Conservation (phyloP, 2,329 filamentous ascomycete genomes). For the Pestalotiopsis sp. region DNA sequence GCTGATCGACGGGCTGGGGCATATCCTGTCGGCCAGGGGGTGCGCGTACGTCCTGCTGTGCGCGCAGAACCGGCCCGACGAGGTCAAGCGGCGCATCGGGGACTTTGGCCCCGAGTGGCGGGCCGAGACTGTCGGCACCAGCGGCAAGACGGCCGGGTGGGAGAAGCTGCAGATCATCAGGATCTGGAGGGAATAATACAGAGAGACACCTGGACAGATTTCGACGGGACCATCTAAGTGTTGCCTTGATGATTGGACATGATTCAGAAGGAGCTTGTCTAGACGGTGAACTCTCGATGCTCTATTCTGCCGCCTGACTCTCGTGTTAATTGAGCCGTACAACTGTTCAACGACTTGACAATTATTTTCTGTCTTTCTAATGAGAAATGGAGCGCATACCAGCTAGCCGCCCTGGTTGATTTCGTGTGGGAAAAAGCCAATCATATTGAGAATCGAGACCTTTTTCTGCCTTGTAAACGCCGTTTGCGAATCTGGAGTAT, state of each 20-base stretch:
- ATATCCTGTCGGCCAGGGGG: slow-evolving; percentile 65
- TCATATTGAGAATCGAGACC: slow-evolving; percentile 15
- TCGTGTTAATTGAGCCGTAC: slow-evolving; percentile 2
- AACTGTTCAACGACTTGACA: neutral
- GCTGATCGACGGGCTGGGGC: slow-evolving; percentile 70
- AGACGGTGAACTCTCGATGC: slow-evolving; percentile 15
- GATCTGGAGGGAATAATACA: slow-evolving; percentile 66
- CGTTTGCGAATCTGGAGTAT: slow-evolving; percentile 24
- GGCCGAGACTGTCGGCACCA: slow-evolving; percentile 77
- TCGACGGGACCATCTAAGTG: neutral
- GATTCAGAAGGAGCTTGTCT: neutral
- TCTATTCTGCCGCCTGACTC: slow-evolving; percentile 20
- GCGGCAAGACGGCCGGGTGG: slow-evolving; percentile 89
- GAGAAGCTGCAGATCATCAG: slow-evolving; percentile 89
- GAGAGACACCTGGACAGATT: neutral
- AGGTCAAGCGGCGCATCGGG: slow-evolving; percentile 67
- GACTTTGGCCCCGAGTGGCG: slow-evolving; percentile 63
- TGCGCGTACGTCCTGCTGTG: slow-evolving; percentile 91
- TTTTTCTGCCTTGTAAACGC: slow-evolving; percentile 29
- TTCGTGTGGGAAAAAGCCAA: slow-evolving; percentile 8
- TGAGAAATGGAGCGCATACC: slow-evolving; percentile 25
- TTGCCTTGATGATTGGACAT: slow-evolving; percentile 2
- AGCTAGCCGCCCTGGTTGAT: slow-evolving; percentile 19
- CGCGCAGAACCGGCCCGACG: slow-evolving; percentile 82
- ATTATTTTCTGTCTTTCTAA: slow-evolving; percentile 14